Base-by-base conservation (phyloP, 1,139 yeast species). In the Blastobotrys capitulatus region DNA sequence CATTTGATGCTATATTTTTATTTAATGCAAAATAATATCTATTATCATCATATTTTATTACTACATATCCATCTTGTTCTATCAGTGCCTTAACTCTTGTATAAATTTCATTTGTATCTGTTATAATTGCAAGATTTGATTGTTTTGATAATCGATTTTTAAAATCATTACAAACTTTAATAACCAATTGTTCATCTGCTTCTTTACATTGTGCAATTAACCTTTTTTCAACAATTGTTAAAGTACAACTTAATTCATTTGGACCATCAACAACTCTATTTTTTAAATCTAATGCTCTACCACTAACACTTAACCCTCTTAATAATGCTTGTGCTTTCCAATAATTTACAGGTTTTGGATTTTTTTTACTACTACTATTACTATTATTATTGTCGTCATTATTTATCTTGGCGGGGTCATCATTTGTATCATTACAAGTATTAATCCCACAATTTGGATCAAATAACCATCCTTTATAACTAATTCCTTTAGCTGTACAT, bases 251-350 rank as follows among this genome's bases (percentile, higher is more conserved):
- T 13, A 41, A 26, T 25, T 41, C 44, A 16, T 41, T 41, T n/a
- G 44, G 37, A 6, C 37, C 44, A 7, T 41, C 25, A 2, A 20
- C 2, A 5, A 41, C 44, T 15, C 44, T 35, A 6, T 25, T 6
- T 41, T 41, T 41, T 15, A 41, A 13, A 15, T 41, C 44, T 12
- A 5, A 9, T 15, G 44, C 36, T n/a, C 36, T 18, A 13, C 44
- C 44, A 15, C 44, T 41, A n/a, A 41, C 44, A 18, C 37, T 41
- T 36, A 41, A 26, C 9, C 44, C 44, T 9, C 44, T 20, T 2
- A 41, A 8, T 26, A 41, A 20, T 2, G 44, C 44, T 25, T 41
- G 44, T 4, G 44, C 44, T 29, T 41, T 41, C 44, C 44, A 41
- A 18, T 41, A 41, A 29, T 31, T 41, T 8, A 41, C 44, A n/a